Conservation (phyloP, 2,329 filamentous ascomycete species). For the Ceratocystis lukuohia region DNA sequence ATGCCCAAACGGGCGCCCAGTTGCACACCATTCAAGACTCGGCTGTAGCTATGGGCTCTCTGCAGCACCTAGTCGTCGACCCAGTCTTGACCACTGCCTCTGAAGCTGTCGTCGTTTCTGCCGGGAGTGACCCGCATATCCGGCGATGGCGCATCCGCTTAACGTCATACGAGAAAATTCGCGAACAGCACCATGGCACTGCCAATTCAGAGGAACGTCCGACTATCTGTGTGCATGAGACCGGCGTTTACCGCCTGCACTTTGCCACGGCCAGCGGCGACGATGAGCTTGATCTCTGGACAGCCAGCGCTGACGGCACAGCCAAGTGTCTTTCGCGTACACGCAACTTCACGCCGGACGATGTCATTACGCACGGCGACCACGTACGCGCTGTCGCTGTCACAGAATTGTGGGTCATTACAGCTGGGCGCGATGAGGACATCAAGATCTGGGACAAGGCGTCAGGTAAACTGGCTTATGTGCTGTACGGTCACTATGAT, state of each 20-base stretch:
- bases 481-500: constrained; percentile 75
- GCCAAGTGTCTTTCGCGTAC: constrained; percentile 63
- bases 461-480: constrained; percentile 59
- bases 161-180: constrained; percentile 40
- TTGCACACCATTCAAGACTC: constrained; percentile 70
- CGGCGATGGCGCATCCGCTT: constrained; percentile 57
- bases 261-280: constrained; percentile 44
- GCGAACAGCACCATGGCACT: constrained; percentile 32
- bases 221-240: constrained; percentile 69
- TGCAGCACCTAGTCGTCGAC: constrained; percentile 70
- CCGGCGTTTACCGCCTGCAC: constrained; percentile 68
- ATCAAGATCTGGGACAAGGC: constrained; percentile 75
- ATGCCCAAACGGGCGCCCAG: constrained; percentile 51
- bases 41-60: constrained; percentile 54
- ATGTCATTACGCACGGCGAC: constrained; percentile 66
- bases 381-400: constrained; percentile 77
- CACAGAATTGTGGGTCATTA: constrained; percentile 65
- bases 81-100: constrained; percentile 41
- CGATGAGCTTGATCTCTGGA: constrained; percentile 69
- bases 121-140: constrained; percentile 68
- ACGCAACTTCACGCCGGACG: constrained; percentile 56
- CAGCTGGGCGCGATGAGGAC: constrained; percentile 82
- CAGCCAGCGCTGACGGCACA: constrained; percentile 80
- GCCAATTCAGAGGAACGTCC: constrained; percentile 32
- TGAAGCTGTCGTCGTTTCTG: constrained; percentile 54